These are phyloP conservation scores for Pseudognaphalium luteoalbum DNA, from an alignment of 129 eudicot genomes.

Conservation along the genomic window DNA sequence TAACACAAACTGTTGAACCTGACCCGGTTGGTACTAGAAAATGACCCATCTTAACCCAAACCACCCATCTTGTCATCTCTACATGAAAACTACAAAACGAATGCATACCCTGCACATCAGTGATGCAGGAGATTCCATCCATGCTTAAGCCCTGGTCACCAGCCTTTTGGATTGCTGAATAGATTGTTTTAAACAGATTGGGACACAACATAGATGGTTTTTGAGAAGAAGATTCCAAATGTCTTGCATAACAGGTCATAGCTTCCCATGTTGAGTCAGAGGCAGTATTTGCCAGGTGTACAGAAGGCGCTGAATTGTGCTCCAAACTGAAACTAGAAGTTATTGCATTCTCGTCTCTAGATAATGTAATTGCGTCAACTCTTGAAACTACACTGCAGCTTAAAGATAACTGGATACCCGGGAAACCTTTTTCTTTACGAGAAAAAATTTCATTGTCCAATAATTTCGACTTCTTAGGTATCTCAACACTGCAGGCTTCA, in stretches of 20 bases:
- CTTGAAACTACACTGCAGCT: constrained; percentile 49
- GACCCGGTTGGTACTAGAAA: not conserved
- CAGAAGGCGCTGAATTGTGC: constrained; percentile 26
- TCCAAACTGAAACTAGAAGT: constrained; percentile 29
- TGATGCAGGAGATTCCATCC: constrained; percentile 48
- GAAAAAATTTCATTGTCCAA: constrained; percentile 52
- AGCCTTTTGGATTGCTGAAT: constrained; percentile 75
- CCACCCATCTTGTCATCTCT: not conserved
- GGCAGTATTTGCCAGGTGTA: constrained; percentile 23
- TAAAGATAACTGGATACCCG: constrained; percentile 65
- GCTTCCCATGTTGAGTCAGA: constrained; percentile 74
- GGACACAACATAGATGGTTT: constrained; percentile 37
- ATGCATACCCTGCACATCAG: constrained; percentile 46
- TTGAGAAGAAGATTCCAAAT: constrained; percentile 30
- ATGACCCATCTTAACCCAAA: not conserved
- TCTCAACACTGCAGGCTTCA: constrained; percentile 42
- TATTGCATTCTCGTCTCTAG: constrained; percentile 27
- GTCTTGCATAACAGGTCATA: constrained; percentile 61
- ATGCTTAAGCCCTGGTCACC: constrained; percentile 93
- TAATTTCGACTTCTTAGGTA: constrained; percentile 49
- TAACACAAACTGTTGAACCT: not conserved
- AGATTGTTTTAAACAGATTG: constrained; percentile 48
- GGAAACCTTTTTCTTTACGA: constrained; percentile 91
- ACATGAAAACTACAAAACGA: not conserved
- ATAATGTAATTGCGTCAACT: constrained; percentile 37